Evolutionary conservation across 2,329 filamentous ascomycete species (phyloP).

Genomic region (Penicillium sp.): DNA sequence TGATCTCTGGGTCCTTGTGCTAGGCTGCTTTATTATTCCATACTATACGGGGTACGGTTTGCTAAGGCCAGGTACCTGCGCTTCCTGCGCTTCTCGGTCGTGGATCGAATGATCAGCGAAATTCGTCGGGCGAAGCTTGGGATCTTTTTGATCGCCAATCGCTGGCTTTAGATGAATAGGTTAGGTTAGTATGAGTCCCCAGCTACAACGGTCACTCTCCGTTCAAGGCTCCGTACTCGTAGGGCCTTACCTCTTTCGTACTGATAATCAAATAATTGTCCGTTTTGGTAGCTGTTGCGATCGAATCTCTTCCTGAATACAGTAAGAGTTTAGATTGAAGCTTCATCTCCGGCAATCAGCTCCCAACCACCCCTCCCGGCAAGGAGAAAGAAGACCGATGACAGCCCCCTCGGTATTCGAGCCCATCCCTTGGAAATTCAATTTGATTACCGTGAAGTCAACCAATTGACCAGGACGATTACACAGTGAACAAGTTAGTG

Average conservation of each 20-base stretch:
- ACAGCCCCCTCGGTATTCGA: slow-evolving; percentile 9
- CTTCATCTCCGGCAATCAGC: slow-evolving; percentile 10
- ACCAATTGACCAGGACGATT: not conserved
- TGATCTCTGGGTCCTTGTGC: not conserved
- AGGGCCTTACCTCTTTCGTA: not conserved
- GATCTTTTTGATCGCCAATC: slow-evolving; percentile 21
- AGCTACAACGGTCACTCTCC: slow-evolving; percentile 11
- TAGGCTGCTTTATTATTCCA: not conserved
- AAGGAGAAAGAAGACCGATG: slow-evolving; percentile 18
- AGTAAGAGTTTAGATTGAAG: not conserved
- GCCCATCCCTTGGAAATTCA: slow-evolving; percentile 9
- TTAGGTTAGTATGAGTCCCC: not conserved
- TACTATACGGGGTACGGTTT: not conserved
- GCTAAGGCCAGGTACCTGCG: not conserved
- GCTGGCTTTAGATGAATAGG: slow-evolving; percentile 14
- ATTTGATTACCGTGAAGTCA: not conserved
- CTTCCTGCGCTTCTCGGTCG: slow-evolving; percentile 10
- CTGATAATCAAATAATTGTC: not conserved
- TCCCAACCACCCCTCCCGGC: slow-evolving; percentile 11
- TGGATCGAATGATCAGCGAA: slow-evolving; percentile 31
- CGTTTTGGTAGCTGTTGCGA: not conserved
- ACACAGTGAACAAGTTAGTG: not conserved
- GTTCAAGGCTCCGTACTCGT: not conserved
- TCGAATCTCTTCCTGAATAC: not conserved
- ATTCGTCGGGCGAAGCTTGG: slow-evolving; percentile 26